Conservation (phyloP, 768 basidiomycete genomes). For the Russula sp. region DNA sequence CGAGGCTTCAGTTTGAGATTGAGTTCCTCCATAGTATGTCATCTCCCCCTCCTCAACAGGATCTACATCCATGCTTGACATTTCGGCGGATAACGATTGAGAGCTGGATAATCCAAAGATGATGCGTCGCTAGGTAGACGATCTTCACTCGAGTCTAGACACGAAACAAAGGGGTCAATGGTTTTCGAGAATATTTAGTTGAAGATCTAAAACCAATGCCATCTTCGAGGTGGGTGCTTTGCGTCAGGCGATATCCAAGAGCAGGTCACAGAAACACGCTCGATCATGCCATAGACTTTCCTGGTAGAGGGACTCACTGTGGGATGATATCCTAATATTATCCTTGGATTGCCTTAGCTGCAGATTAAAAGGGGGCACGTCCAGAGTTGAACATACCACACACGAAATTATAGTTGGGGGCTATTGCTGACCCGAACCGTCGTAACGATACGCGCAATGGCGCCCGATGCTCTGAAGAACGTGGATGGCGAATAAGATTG, state of each 20-base stretch:
- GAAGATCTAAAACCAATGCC: not conserved
- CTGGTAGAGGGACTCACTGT: not conserved
- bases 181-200: not conserved
- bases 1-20: constrained; percentile 8
- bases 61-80: constrained; percentile 22
- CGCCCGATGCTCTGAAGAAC: not conserved
- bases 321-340: not conserved
- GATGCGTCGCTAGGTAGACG: not conserved
- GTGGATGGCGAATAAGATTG: not conserved
- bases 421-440: not conserved
- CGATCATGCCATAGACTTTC: not conserved
- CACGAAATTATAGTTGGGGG: not conserved
- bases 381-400: not conserved
- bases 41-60: constrained; percentile 16
- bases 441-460: not conserved
- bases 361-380: not conserved
- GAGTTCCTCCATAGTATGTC: not conserved
- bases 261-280: not conserved
- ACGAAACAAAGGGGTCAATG: not conserved
- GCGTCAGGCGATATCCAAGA: not conserved
- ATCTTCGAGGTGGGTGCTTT: not conserved
- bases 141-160: not conserved
- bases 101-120: not conserved
- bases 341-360: not conserved
- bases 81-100: not conserved